Conservation (phyloP, 2,329 filamentous ascomycete genomes). For the Thelonectria blattea region DNA sequence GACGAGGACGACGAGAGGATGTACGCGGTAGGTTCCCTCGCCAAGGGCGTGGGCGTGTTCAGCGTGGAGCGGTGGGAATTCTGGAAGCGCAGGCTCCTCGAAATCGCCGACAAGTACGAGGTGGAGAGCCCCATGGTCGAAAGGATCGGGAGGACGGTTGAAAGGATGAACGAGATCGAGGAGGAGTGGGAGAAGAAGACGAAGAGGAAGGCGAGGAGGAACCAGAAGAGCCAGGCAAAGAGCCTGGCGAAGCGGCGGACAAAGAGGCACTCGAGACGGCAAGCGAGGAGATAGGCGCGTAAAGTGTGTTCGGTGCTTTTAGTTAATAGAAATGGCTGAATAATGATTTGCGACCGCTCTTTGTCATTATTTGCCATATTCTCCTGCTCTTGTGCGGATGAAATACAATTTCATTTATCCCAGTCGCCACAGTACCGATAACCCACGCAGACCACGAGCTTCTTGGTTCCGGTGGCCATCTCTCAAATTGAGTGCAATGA, state of each 20-base stretch:
- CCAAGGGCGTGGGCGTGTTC: background rate
- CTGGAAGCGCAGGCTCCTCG: background rate
- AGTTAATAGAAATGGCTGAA: too few relatives aligned
- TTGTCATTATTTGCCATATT: too few relatives aligned
- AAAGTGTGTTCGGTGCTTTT: too few relatives aligned
- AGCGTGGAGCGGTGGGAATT: background rate
- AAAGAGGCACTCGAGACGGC: background rate
- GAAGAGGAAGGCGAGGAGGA: background rate
- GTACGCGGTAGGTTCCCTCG: background rate
- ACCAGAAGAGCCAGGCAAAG: background rate
- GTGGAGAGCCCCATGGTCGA: background rate
- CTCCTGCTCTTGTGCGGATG: too few relatives aligned
- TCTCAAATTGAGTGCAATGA: too few relatives aligned
- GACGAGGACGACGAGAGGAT: background rate
- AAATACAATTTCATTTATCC: too few relatives aligned
- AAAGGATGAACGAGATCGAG: background rate
- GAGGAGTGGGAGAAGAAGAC: background rate
- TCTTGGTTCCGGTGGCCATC: background rate
- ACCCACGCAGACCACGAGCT: background rate
- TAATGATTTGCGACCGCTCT: too few relatives aligned
- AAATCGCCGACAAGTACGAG: background rate
- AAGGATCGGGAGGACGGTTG: background rate
- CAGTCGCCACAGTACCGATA: too few relatives aligned
- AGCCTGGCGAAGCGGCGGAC: background rate
- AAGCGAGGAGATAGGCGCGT: background rate